Evolutionary conservation across 345 rosid species (phyloP).

Genomic region (Gossypium mustelinum): DNA sequence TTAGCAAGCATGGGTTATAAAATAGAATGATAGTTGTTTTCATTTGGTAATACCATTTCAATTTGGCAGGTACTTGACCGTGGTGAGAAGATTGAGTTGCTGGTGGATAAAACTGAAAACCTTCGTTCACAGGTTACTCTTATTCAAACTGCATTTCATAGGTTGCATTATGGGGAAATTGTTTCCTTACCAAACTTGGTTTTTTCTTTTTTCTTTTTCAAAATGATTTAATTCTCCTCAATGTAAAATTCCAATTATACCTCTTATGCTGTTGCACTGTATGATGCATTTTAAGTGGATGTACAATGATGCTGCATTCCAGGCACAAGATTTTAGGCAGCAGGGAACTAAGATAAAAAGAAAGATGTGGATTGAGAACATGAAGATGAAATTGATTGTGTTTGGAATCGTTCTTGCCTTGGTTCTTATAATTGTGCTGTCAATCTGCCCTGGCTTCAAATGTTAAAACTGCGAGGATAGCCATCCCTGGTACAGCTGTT

Average conservation of each 20-base stretch:
- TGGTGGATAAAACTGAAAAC: constrained; percentile 97
- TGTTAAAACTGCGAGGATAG: constrained; percentile 33
- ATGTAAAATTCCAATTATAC: neutral
- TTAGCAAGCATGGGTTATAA: neutral
- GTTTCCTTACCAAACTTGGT: neutral
- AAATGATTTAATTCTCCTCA: neutral
- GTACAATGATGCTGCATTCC: constrained; percentile 9
- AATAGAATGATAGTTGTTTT: neutral
- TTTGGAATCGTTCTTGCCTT: constrained; percentile 55
- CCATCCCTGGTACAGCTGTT: constrained; percentile 1
- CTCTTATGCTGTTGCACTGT: neutral
- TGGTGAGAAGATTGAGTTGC: constrained; percentile 96
- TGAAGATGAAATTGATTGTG: constrained; percentile 90
- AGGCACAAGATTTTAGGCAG: constrained; percentile 92
- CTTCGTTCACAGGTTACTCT: constrained; percentile 85
- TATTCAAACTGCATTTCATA: neutral
- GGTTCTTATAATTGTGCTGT: constrained; percentile 64
- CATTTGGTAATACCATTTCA: neutral
- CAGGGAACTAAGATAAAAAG: constrained; percentile 86
- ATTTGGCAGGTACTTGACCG: constrained; percentile 86
- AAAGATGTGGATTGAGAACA: constrained; percentile 88
- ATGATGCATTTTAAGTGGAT: neutral
- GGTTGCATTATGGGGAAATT: neutral
- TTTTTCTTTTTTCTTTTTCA: neutral
- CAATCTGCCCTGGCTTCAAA: constrained; percentile 78